A percentile compares a stretch with the other conserved stretches of the same genome.
phyloP scores from a whole-genome alignment of 441 rosid species.

The Euphorbia celastroides region DNA sequence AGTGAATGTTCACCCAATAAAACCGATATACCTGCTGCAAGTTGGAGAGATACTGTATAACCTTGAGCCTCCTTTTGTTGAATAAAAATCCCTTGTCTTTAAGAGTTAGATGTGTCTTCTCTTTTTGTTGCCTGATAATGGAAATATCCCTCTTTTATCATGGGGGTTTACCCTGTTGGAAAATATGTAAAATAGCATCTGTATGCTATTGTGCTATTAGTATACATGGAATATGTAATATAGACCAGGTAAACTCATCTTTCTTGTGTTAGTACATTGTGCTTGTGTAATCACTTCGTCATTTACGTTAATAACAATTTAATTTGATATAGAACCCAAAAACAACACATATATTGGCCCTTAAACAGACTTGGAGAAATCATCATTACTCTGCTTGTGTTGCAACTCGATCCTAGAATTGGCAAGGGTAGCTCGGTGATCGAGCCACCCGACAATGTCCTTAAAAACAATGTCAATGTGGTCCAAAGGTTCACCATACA shows the following conservation, averaged over 20 bases:
- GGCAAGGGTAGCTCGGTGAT: slow-evolving; percentile 25
- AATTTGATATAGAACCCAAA: no score
- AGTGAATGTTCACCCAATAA: background rate
- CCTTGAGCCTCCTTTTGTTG: no score
- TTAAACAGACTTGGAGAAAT: background rate
- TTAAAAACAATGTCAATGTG: slow-evolving; percentile 55
- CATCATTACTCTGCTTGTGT: slow-evolving; percentile 36
- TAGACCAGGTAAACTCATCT: no score
- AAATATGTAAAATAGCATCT: no score
- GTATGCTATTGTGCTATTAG: no score
- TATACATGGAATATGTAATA: no score
- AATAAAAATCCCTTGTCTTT: background rate
- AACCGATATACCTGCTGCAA: background rate
- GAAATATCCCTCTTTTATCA: background rate
- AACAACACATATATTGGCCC: no score
- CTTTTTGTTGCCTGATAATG: no score
- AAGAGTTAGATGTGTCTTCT: background rate
- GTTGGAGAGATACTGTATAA: background rate
- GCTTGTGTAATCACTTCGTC: background rate
- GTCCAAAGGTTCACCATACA: slow-evolving; percentile 63
- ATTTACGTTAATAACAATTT: background rate
- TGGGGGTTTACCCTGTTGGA: background rate
- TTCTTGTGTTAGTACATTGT: background rate
- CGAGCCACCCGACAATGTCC: slow-evolving; percentile 67
- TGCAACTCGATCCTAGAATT: slow-evolving; percentile 40